Evolutionary conservation across 2,329 filamentous ascomycete species (phyloP), one percentile per base, ranked within the genome.

Genomic region (Zopfia rhizophila): DNA sequence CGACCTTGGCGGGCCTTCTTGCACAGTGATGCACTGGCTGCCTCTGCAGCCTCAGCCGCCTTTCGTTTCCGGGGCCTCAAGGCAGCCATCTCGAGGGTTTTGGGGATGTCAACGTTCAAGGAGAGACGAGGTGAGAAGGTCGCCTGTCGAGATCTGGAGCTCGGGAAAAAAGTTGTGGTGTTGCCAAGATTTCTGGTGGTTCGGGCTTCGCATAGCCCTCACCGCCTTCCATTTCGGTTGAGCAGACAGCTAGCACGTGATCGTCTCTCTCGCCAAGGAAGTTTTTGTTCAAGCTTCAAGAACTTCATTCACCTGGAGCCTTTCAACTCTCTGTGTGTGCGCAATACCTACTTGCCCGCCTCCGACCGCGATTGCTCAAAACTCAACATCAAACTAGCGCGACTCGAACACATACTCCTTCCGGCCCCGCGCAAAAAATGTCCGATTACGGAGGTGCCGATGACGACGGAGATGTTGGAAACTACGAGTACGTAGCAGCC

Each of bases 401-500:
- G 7, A 16, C 8, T 13, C 29, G 13, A 16, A 11, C 12, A 32
- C 8, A 32, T 23, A n/a, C 30, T 25, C 25, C 13, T 19, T n/a
- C 25, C 43, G 7, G 29, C 22, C 19, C 16, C 36, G 18, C 11
- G 44, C 50, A 33, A 63, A 53, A 17, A 24, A 78, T 78, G 75
- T 75, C 72, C 52, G 75, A 78, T 65, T 76, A 75, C 60, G 75
- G 73, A 53, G 74, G 72, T 54, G 72, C 66, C 52, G 74, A 67
- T 38, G 65, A 53, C 36, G 55, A 69, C 37, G 63, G 56, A 43
- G 68, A 60, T 35, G 60, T 53, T 32, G 66, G 54, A 27, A 59
- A 58, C 43, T 66, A 62, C 29, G 51, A 52, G 66, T 68, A 62
- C 42, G 66, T 65, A 22, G 13, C 12, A 18, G 38, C 27, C 19